Percentiles rank a stretch among this genome's conserved stretches.
Evolutionary conservation across 2,329 filamentous ascomycete species (phyloP).

Genomic region (Clarireedia monteithiana): DNA sequence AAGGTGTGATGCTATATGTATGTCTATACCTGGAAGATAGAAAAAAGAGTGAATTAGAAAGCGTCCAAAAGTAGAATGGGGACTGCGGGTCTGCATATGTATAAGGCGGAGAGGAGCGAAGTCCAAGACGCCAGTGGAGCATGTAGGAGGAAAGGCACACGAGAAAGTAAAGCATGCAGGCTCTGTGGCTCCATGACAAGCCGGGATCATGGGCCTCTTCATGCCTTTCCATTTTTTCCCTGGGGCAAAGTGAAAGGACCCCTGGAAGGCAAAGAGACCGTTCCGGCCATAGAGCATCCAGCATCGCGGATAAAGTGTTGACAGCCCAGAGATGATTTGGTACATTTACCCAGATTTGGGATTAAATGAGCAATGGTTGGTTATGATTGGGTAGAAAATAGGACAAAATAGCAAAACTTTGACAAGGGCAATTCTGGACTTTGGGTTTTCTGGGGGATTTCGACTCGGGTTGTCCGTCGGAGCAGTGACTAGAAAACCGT

Average conservation of each 20-base stretch:
- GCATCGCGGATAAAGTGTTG: background rate
- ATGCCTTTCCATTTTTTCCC: background rate
- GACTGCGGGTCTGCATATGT: constrained; percentile 4
- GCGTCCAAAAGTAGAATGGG: background rate
- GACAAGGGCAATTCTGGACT: background rate
- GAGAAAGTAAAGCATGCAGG: background rate
- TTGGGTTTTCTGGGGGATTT: background rate
- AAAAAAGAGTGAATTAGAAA: background rate
- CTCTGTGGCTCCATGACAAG: background rate
- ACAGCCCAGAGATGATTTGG: background rate
- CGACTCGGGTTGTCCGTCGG: background rate
- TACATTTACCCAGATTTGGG: background rate
- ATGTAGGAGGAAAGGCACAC: background rate
- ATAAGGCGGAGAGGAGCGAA: constrained; percentile 2
- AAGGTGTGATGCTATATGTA: background rate
- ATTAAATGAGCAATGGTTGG: background rate
- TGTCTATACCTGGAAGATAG: background rate
- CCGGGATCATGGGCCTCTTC: background rate
- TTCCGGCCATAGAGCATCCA: background rate
- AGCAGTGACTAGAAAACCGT: background rate
- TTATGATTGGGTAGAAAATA: background rate
- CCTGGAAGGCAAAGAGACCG: background rate
- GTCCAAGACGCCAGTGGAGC: background rate
- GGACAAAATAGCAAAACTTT: background rate
- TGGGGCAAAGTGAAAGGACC: background rate